These are phyloP conservation scores for Pseudocercospora vitis DNA, from an alignment of 2,329 filamentous ascomycete genomes.

Conservation along the genomic window DNA sequence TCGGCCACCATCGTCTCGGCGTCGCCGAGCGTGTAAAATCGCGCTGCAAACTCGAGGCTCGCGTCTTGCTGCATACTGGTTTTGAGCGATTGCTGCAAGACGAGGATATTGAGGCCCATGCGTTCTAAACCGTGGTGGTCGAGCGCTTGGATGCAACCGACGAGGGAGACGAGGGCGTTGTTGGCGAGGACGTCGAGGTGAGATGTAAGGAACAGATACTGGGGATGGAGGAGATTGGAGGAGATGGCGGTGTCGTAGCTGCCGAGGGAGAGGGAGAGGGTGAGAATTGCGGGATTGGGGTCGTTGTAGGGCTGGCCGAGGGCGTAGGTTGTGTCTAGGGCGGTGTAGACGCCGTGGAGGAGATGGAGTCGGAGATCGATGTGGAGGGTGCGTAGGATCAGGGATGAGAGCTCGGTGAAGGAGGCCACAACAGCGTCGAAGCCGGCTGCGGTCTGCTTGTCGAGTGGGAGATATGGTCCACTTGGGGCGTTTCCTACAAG, in stretches of 20 bases:
- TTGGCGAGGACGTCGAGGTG: conserved; percentile 79
- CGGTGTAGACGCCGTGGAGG: conserved; percentile 71
- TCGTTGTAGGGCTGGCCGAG: conserved; percentile 71
- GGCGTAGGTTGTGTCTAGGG: conserved; percentile 49
- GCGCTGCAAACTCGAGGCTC: conserved; percentile 61
- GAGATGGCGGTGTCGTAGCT: conserved; percentile 80
- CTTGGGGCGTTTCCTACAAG: conserved; percentile 42
- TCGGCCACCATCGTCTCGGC: conserved; percentile 43
- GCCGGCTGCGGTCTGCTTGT: conserved; percentile 76
- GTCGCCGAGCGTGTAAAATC: conserved; percentile 68
- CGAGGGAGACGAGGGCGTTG: conserved; percentile 67
- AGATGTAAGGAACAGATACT: conserved; percentile 69
- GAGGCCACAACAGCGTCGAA: conserved; percentile 86
- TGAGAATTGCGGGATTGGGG: conserved; percentile 76
- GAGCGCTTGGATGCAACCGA: conserved; percentile 75
- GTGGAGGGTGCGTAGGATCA: conserved; percentile 80
- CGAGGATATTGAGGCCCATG: conserved; percentile 90
- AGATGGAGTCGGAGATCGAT: conserved; percentile 85
- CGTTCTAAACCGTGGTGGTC: conserved; percentile 79
- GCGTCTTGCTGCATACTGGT: conserved; percentile 73
- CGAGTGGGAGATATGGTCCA: conserved; percentile 82
- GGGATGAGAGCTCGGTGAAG: conserved; percentile 76
- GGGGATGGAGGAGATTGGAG: conserved; percentile 67
- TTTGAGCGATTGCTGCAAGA: conserved; percentile 94
- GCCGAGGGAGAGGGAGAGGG: conserved; percentile 80